Base-by-base conservation (phyloP, 768 basidiomycete genomes). In the Daedalea quercina region DNA sequence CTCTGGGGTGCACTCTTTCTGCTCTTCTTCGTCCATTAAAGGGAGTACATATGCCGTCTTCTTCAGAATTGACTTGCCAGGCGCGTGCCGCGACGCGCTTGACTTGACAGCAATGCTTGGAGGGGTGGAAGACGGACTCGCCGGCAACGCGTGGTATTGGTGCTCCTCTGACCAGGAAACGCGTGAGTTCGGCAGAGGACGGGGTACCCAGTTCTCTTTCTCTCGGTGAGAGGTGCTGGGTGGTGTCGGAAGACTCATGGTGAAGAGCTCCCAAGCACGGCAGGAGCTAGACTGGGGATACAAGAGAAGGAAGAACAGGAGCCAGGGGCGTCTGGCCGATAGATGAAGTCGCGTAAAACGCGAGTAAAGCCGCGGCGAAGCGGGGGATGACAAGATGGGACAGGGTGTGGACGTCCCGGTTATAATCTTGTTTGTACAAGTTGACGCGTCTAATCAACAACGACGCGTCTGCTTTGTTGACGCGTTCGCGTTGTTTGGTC, bases 1-100 rank as follows among this genome's bases (percentile, higher is more conserved):
- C 60, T 89, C 89, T n/a, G 90, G 90, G 0, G 90, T 91, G 13
- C 73, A 67, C 52, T 88, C 82, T 52, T 88, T 78, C 48, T 69
- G 66, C 23, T 67, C 69, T 46, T 75, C 71, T n/a, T 79, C 72
- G 2, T 73, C 54, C 2, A 65, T 62, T 1, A 74, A 65, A 20
- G 76, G 67, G 20, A 66, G 54, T 9, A 60, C 55, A 23, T 71
- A 61, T 47, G 66, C 57, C 8, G 62, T 53, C 59, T 75, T 80
- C 68, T 90, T 91, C 33, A 91, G 75, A 53, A 90, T 90, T 7
- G 89, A 87, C 57, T 77, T 85, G 20, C 67, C 51, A 0, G 86
- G 86, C 19, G 2, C 55, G 71, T 15, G 69, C 65, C 3, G 72
- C 28, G 28, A 31, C 28, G 28, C 65, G 51, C 70, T 74, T 15